Base-by-base conservation (phyloP, 2,329 filamentous ascomycete genomes). In the Xylaria arbuscula region DNA sequence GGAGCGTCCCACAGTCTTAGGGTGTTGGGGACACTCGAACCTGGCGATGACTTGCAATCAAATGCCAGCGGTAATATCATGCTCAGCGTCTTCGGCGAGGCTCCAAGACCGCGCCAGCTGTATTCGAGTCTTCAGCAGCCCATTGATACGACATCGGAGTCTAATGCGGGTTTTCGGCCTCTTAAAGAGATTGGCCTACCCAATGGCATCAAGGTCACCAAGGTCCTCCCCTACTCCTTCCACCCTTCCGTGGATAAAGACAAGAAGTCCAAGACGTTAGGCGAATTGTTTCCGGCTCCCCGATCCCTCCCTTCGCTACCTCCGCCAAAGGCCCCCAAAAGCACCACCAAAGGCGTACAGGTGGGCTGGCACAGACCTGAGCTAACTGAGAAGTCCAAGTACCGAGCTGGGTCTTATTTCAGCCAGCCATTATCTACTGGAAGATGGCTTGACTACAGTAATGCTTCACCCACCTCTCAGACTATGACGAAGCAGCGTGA, bases 61-160 rank as follows among this genome's bases (percentile, higher is more conserved):
- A 78, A 80, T 28, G 77, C 83, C 22, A 76, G 83, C 72, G 78
- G 86, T 72, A 80, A 86, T 64, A 86, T 89, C 17, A 90, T 95
- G 6, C 83, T 98, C 66, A 95, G 93, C 0, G 83, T 97, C 0
- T 90, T 90, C 72, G 93, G 93, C 63, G 92, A 90, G 72, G 92
- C 92, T 48, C 89, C 90, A 1, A 89, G 89, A 54, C 87, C 92
- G 42, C 91, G 90, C 73, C 92, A 95, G 68, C 83, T 98, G 3
- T 98, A 96, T 78, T 97, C 95, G 3, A 97, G 94, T 79, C 83
- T 97, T 58, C 92, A 92, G 72, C 84, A 87, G 63, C 81, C 83
- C 13, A 70, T 76, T 1, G 78, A 81, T 32, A 71, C 76, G 7
- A 72, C 72, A 8, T 69, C 72, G 22, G 67, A 73, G 36, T 64